A percentile compares a stretch with the other conserved stretches of the same genome.
Evolutionary conservation across 768 basidiomycete genomes (phyloP).

Genomic region (Holtermannia corniformis): DNA sequence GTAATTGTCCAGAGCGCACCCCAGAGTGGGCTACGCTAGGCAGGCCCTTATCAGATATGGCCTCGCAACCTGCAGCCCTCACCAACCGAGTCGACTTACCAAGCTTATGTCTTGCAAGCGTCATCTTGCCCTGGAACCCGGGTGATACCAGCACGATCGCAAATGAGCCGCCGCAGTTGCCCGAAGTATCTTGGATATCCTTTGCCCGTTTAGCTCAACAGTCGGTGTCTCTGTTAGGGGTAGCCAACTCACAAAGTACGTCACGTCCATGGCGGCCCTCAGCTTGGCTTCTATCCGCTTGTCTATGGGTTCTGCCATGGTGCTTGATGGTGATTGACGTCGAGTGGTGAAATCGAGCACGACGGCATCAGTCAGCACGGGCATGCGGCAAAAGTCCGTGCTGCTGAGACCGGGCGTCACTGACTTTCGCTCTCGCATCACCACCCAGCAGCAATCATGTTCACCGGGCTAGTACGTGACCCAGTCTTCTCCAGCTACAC

Average conservation of each 20-base stretch:
- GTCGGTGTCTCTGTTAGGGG: not conserved
- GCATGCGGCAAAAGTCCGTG: not conserved
- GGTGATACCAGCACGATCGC: slow-evolving; percentile 35
- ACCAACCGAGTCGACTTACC: slow-evolving; percentile 14
- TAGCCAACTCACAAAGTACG: slow-evolving; percentile 20
- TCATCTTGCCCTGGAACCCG: slow-evolving; percentile 36
- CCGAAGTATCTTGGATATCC: slow-evolving; percentile 39
- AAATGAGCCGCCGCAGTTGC: slow-evolving; percentile 39
- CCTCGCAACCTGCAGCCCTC: no score
- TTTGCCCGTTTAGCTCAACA: slow-evolving; percentile 5
- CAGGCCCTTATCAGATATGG: no score
- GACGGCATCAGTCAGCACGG: not conserved
- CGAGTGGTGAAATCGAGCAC: not conserved
- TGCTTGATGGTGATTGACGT: not conserved
- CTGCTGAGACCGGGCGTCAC: no score
- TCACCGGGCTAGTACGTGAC: slow-evolving; percentile 34
- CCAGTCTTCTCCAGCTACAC: not conserved
- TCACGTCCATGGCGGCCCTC: slow-evolving; percentile 15
- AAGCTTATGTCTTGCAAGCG: slow-evolving; percentile 36
- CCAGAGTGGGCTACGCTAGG: not conserved
- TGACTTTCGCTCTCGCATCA: no score
- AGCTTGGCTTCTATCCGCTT: slow-evolving; percentile 25
- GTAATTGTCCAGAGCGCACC: not conserved
- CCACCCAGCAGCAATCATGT: slow-evolving; percentile 25
- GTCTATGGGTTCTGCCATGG: slow-evolving; percentile 3